Conservation (phyloP, 2,329 filamentous ascomycete genomes). For the Talaromyces rugulosus region DNA sequence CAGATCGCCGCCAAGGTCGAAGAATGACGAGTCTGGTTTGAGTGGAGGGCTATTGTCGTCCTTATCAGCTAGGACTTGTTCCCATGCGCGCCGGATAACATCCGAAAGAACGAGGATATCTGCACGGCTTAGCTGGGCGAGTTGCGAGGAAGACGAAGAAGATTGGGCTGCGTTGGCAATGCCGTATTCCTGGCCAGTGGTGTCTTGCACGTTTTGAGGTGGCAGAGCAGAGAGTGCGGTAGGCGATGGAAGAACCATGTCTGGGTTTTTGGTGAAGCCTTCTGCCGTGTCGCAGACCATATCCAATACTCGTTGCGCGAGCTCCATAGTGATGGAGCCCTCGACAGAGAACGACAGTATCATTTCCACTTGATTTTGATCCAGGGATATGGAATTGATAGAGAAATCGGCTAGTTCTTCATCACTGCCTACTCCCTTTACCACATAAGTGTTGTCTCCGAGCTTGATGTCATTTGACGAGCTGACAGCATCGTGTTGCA, state of each 20-base stretch:
- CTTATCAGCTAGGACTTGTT: conserved; percentile 31
- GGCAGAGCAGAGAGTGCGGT: conserved; percentile 29
- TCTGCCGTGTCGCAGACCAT: conserved; percentile 38
- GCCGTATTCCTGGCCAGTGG: neutral
- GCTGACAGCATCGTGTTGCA: conserved; percentile 37
- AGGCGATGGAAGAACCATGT: conserved; percentile 28
- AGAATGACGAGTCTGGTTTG: conserved; percentile 39
- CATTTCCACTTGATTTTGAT: conserved; percentile 29
- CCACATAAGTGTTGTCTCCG: conserved; percentile 34
- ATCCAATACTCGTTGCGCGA: conserved; percentile 34
- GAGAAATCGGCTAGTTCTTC: conserved; percentile 40
- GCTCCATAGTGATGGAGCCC: conserved; percentile 27
- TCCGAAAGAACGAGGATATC: conserved; percentile 38
- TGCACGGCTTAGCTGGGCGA: conserved; percentile 33
- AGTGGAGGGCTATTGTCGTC: conserved; percentile 22
- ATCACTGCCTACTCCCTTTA: conserved; percentile 36
- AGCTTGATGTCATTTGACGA: conserved; percentile 34
- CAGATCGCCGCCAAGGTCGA: conserved; percentile 39
- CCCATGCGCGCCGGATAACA: conserved; percentile 36
- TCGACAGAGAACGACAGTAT: conserved; percentile 36
- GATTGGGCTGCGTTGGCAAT: neutral
- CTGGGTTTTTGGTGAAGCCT: conserved; percentile 33
- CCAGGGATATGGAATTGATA: conserved; percentile 33
- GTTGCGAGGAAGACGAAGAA: conserved; percentile 30
- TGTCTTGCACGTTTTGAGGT: conserved; percentile 28